These are phyloP conservation scores for Russula emetica DNA, from an alignment of 768 basidiomycete genomes.

Conservation along the genomic window DNA sequence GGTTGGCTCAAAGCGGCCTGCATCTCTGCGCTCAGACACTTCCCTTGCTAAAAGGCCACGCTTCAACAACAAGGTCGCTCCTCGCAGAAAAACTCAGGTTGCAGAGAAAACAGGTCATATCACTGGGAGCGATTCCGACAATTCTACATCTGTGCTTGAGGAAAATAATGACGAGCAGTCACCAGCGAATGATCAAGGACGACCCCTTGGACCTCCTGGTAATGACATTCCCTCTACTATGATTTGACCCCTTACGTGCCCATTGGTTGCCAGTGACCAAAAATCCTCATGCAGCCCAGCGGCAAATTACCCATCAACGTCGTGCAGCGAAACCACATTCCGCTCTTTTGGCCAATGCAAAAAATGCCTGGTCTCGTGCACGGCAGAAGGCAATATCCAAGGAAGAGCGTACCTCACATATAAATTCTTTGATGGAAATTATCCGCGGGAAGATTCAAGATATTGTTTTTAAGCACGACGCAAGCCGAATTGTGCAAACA, in stretches of 20 bases:
- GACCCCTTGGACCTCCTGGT: background rate
- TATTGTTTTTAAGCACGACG: conserved; percentile 88
- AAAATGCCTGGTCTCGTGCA: conserved; percentile 72
- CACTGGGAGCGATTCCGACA: background rate
- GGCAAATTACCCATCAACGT: conserved; percentile 60
- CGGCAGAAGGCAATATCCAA: conserved; percentile 66
- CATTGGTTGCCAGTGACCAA: conserved; percentile 43
- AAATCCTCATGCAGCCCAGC: conserved; percentile 72
- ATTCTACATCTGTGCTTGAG: conserved; percentile 18
- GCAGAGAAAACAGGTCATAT: background rate
- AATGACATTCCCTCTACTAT: background rate
- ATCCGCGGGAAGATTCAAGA: conserved; percentile 81
- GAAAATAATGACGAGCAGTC: conserved; percentile 33
- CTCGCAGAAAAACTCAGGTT: background rate
- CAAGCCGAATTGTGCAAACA: conserved; percentile 78
- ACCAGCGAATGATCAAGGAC: background rate
- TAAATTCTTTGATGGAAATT: conserved; percentile 67
- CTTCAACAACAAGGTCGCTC: background rate
- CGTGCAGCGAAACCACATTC: conserved; percentile 77
- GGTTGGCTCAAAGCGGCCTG: conserved; percentile 15
- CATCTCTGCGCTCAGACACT: background rate
- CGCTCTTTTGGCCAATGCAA: conserved; percentile 61
- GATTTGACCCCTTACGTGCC: background rate
- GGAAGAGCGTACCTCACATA: conserved; percentile 67
- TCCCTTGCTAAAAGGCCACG: conserved; percentile 7